Percentiles rank a stretch among this genome's conserved stretches.
Evolutionary conservation across 208 protist species (phyloP).

Genomic region (Crithidia thermophila): DNA sequence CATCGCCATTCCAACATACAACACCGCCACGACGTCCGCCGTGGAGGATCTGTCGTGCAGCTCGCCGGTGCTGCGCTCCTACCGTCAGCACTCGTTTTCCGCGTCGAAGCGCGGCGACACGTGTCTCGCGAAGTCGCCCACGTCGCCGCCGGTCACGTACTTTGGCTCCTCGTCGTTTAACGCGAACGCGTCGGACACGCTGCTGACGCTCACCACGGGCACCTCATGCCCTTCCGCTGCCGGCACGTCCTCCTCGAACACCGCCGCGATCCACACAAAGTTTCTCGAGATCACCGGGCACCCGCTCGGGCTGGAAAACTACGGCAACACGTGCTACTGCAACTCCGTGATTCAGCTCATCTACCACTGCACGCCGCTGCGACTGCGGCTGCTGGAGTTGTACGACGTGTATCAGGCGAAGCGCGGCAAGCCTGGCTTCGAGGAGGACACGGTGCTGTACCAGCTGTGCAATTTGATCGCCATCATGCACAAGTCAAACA

Average conservation of each 20-base stretch:
- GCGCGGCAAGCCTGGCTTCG: conserved; percentile 58
- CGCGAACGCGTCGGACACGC: background rate
- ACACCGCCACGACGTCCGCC: conserved; percentile 25
- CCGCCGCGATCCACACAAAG: conserved; percentile 49
- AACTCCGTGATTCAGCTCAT: conserved; percentile 91
- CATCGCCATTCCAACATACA: conserved; percentile 56
- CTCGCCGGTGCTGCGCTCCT: conserved; percentile 75
- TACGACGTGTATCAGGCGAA: conserved; percentile 60
- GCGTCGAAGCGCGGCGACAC: conserved; percentile 21
- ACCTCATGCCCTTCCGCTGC: background rate
- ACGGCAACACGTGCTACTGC: conserved; percentile 92
- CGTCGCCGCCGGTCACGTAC: conserved; percentile 18
- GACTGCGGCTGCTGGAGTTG: conserved; percentile 75
- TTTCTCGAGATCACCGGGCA: conserved; percentile 80
- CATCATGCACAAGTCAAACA: conserved; percentile 89
- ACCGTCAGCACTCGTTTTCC: conserved; percentile 62
- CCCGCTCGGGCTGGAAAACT: conserved; percentile 88
- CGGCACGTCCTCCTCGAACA: background rate
- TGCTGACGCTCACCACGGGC: background rate
- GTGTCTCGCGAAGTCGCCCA: conserved; percentile 24
- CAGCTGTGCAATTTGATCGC: conserved; percentile 73
- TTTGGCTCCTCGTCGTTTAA: conserved; percentile 16
- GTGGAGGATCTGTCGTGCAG: conserved; percentile 36
- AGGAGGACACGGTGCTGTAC: conserved; percentile 67
- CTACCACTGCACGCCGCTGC: conserved; percentile 89